phyloP scores from a whole-genome alignment of 306 rosid genomes.

The Cicer arietinum region DNA sequence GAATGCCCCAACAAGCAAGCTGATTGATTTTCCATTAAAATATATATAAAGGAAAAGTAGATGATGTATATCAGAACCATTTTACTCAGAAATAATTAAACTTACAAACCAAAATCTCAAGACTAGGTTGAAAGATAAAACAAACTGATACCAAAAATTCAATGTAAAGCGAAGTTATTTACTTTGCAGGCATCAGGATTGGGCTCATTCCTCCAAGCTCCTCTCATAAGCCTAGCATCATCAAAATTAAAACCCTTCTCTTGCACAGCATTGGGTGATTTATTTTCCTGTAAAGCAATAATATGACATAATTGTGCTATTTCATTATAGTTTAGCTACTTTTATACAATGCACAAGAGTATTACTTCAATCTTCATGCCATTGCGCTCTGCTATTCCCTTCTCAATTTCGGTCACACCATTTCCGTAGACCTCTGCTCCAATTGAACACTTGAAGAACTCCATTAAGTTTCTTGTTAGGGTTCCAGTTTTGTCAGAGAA shows the following conservation, averaged over 20 bases:
- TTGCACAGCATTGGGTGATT: constrained; percentile 58
- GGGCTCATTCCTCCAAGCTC: constrained; percentile 98
- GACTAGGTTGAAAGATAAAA: constrained; percentile 25
- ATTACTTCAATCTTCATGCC: constrained; percentile 71
- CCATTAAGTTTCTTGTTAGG: constrained; percentile 94
- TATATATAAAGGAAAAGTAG: constrained; percentile 14
- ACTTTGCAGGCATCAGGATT: constrained; percentile 92
- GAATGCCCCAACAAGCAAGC: neutral
- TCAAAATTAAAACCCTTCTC: constrained; percentile 94
- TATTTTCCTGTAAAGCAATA: constrained; percentile 59
- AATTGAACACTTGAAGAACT: constrained; percentile 99
- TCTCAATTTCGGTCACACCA: constrained; percentile 94
- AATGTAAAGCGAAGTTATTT: constrained; percentile 42
- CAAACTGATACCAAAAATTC: constrained; percentile 11
- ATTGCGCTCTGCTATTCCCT: constrained; percentile 76
- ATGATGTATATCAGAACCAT: constrained; percentile 18
- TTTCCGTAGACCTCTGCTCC: constrained; percentile 92
- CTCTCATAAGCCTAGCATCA: constrained; percentile 85
- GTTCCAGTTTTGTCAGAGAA: constrained; percentile 99
- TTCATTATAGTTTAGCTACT: constrained; percentile 2
- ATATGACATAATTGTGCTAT: constrained; percentile 16
- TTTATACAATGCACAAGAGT: constrained; percentile 25
- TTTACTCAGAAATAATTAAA: constrained; percentile 34
- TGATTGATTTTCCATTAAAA: constrained; percentile 24
- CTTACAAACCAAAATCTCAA: constrained; percentile 29